phyloP scores from a whole-genome alignment of 1,139 yeast genomes.

The Geotrichum candidum region DNA sequence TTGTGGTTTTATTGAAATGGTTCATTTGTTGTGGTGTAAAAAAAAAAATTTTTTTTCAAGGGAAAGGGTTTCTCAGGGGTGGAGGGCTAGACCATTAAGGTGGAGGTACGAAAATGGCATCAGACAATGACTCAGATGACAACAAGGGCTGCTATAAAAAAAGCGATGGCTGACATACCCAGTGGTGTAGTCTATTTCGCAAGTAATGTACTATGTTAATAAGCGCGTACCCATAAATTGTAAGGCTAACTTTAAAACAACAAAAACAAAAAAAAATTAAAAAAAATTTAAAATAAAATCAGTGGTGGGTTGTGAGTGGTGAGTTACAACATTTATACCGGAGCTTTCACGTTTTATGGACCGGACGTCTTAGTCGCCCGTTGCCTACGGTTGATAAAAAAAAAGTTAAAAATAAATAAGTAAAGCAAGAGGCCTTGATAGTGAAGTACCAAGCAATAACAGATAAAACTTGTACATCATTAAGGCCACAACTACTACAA shows the following conservation, averaged over 20 bases:
- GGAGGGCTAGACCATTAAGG: neutral
- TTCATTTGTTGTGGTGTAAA: neutral
- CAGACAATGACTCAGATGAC: neutral
- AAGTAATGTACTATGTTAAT: neutral
- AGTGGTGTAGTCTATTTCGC: neutral
- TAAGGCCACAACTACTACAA: too few relatives aligned
- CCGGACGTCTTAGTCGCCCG: too few relatives aligned
- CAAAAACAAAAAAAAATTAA: too few relatives aligned
- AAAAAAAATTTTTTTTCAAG: neutral
- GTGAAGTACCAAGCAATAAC: too few relatives aligned
- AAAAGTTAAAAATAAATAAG: too few relatives aligned
- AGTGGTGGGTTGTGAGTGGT: neutral
- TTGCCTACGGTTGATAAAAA: too few relatives aligned
- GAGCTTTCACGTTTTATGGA: too few relatives aligned
- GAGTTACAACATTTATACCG: neutral
- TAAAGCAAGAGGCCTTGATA: too few relatives aligned
- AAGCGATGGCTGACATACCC: neutral
- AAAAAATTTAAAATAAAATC: neutral
- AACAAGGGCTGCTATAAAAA: neutral
- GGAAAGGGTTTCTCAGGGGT: neutral
- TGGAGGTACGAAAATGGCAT: neutral
- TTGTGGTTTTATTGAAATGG: neutral
- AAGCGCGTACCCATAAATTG: neutral
- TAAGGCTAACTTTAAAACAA: neutral
- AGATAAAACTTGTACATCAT: too few relatives aligned